phyloP scores from a whole-genome alignment of 257 asterid species.

The Jacaranda copaia region DNA sequence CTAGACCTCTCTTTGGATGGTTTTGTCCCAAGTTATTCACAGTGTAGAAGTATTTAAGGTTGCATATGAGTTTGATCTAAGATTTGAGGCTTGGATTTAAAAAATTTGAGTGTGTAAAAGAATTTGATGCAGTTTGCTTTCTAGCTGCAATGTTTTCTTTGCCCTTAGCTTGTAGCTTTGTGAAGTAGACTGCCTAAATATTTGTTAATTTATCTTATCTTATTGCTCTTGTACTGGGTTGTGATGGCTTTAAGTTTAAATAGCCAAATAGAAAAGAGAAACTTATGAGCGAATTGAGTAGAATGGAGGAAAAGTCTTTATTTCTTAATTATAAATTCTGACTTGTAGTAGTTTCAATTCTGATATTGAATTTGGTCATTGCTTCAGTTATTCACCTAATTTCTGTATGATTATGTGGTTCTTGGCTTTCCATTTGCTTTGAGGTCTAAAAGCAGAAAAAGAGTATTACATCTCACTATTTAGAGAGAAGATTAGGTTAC shows the following conservation, averaged over 20 bases:
- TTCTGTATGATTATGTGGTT: not conserved
- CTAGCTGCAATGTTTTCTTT: constrained; percentile 1
- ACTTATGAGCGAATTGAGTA: not conserved
- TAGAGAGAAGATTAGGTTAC: not conserved
- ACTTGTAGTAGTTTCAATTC: not conserved
- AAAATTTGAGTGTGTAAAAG: not conserved
- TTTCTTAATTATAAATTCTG: not conserved
- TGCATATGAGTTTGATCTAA: not conserved
- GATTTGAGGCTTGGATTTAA: not conserved
- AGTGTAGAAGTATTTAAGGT: not conserved
- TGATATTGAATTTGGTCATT: not conserved
- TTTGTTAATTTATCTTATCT: constrained; percentile 7
- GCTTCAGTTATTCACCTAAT: not conserved
- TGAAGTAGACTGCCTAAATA: not conserved
- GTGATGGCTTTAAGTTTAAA: not conserved
- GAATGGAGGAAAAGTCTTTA: not conserved
- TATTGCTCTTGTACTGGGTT: not conserved
- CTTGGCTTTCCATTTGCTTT: not conserved
- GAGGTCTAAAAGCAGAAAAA: not conserved
- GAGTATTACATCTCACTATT: constrained; percentile 5
- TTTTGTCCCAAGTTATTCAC: not conserved
- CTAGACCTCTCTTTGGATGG: not conserved
- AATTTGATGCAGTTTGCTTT: not conserved
- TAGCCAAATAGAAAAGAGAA: constrained; percentile 1
- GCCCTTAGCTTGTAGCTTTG: not conserved